A percentile compares a stretch with the other conserved stretches of the same genome.
phyloP scores from a whole-genome alignment of 306 rosid species.

The Vigna radiata region DNA sequence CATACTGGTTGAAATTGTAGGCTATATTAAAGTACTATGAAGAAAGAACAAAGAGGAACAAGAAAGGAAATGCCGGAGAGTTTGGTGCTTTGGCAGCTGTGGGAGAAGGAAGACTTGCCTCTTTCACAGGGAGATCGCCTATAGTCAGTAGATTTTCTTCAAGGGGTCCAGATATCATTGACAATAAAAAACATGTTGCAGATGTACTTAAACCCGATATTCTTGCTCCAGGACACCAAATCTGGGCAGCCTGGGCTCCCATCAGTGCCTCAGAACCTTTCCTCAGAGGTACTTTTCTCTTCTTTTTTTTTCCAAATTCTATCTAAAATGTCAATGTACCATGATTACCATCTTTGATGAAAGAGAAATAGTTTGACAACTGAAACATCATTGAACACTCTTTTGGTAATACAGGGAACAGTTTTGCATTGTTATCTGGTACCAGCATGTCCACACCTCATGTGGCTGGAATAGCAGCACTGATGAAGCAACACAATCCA shows the following conservation, averaged over 20 bases:
- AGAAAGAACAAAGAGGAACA: slow-evolving; percentile 58
- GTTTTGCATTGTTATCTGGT: slow-evolving; percentile 79
- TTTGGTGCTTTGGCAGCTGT: slow-evolving; percentile 61
- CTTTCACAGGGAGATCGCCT: slow-evolving; percentile 64
- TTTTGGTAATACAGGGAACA: slow-evolving; percentile 54
- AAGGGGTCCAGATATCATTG: slow-evolving; percentile 83
- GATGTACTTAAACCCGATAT: slow-evolving; percentile 93
- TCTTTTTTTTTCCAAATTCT: not conserved
- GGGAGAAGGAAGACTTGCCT: slow-evolving; percentile 80
- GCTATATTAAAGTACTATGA: slow-evolving; percentile 65
- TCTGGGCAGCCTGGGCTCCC: slow-evolving; percentile 97
- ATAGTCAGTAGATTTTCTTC: slow-evolving; percentile 85
- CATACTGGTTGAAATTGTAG: slow-evolving; percentile 41
- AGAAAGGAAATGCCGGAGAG: slow-evolving; percentile 50
- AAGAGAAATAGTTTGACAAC: not conserved
- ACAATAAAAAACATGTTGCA: slow-evolving; percentile 48
- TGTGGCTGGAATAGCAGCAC: slow-evolving; percentile 90
- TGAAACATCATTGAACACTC: slow-evolving; percentile 11
- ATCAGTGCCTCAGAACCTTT: slow-evolving; percentile 68
- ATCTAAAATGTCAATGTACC: too few relatives aligned
- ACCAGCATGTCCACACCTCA: slow-evolving; percentile 97
- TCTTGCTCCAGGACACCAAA: slow-evolving; percentile 92
- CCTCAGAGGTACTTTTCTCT: slow-evolving; percentile 50
- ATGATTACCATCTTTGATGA: not conserved
- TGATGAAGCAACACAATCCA: slow-evolving; percentile 82